Base-by-base conservation (phyloP, 192 early-diverging fungal species). In the Coemansia sp. region DNA sequence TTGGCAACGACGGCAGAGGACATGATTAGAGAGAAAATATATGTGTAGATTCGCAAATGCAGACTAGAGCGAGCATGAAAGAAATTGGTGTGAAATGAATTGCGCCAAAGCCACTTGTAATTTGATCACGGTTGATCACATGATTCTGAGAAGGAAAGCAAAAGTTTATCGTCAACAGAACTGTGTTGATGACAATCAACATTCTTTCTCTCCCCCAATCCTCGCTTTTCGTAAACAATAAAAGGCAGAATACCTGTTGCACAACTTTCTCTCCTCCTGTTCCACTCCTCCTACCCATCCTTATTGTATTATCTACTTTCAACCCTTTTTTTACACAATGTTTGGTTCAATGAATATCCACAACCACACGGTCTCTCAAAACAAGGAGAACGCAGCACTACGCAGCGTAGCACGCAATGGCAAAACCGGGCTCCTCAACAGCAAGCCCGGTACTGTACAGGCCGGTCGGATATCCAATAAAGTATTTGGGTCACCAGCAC, bases 361-460 rank as follows among this genome's bases (percentile, higher is more conserved):
- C 27, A 65, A 49, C 64, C 50, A 34, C 40, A 50, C 61, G 0
- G 38, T 47, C 12, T 59, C 64, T n/a, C 64, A 70, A 27, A 70
- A 82, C 68, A 73, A 76, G 37, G 79, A 82, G 34, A 82, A 82
- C 52, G 68, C 74, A 3, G 68, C 60, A 12, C 32, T 67, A 7
- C 49, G 70, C 52, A 75, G 70, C 43, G 64, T 63, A 7, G 45
- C 66, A 3, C 67, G 79, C 34, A 2, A 64, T 38, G 73, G 70
- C 55, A 76, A 76, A 29, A 35, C 74, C 0, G 70, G 69, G 0
- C 67, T 75, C 4, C 59, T 75, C 1, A 41, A 29, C 37, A 39
- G 29, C 59, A 74, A 81, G 44, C 64, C 40, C 22, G 39, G 50
- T 37, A 27, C 15, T 41, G 55, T 22, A 50, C 71, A 35, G 22